A percentile compares a stretch with the other conserved stretches of the same genome.
These are phyloP conservation scores for Globisporangium orthogonon DNA, from an alignment of 352 stramenopile genomes.

Conservation along the genomic window DNA sequence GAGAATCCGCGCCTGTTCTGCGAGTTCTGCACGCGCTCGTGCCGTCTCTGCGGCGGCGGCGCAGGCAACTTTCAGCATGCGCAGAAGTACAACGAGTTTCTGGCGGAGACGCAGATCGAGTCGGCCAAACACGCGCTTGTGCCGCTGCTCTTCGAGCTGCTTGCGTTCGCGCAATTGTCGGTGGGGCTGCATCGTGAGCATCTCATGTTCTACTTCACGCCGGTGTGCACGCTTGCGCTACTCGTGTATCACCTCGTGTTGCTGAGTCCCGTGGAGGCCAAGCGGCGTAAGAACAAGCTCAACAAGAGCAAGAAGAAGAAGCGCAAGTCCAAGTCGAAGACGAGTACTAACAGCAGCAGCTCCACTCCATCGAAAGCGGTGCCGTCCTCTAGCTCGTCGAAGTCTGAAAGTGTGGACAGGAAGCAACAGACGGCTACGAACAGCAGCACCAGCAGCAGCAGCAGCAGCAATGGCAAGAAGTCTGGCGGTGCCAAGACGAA, in stretches of 20 bases:
- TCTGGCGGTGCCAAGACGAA: constrained; percentile 15
- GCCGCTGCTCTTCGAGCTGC: constrained; percentile 41
- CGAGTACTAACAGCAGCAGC: constrained; percentile 7
- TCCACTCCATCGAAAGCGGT: neutral
- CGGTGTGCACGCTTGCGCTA: constrained; percentile 31
- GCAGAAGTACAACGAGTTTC: constrained; percentile 69
- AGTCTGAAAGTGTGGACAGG: neutral
- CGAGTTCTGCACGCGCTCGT: constrained; percentile 69
- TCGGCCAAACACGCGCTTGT: constrained; percentile 53
- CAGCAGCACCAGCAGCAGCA: neutral
- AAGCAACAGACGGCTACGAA: neutral
- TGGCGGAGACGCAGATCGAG: constrained; percentile 51
- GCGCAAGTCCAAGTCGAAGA: constrained; percentile 32
- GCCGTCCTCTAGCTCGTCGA: neutral
- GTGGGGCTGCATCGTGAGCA: constrained; percentile 45
- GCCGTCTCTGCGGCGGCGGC: constrained; percentile 66
- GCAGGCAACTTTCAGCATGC: constrained; percentile 68
- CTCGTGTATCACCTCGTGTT: constrained; percentile 46
- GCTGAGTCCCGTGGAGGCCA: constrained; percentile 45
- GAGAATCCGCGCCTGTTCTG: constrained; percentile 57
- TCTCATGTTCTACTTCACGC: constrained; percentile 46
- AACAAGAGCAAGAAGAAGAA: constrained; percentile 46
- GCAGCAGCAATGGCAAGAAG: neutral
- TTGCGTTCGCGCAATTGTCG: constrained; percentile 31
- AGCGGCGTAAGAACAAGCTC: constrained; percentile 45